Percentiles rank a stretch among this genome's conserved stretches.
Evolutionary conservation across 345 rosid species (phyloP).

Genomic region (Dipteronia dyeriana): DNA sequence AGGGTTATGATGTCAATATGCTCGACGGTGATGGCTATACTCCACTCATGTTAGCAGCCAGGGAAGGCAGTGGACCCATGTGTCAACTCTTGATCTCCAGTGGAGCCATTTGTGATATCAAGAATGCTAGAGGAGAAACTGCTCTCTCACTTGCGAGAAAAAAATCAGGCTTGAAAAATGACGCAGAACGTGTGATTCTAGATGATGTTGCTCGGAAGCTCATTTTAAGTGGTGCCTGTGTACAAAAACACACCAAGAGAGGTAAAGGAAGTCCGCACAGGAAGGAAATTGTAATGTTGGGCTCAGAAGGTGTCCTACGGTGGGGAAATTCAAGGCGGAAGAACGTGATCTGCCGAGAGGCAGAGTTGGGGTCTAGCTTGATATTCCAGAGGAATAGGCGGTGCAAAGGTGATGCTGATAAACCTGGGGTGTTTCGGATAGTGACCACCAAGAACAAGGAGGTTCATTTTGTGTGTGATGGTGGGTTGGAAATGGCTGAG

Average conservation of each 20-base stretch:
- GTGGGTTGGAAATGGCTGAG: slow-evolving; percentile 79
- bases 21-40: slow-evolving; percentile 85
- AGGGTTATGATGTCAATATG: slow-evolving; percentile 71
- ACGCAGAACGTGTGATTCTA: slow-evolving; percentile 54
- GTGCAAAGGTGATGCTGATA: slow-evolving; percentile 40
- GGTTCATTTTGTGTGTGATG: slow-evolving; percentile 75
- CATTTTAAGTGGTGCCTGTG: slow-evolving; percentile 53
- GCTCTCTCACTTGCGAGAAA: slow-evolving; percentile 61
- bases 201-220: slow-evolving; percentile 70
- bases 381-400: slow-evolving; percentile 51
- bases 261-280: slow-evolving; percentile 74
- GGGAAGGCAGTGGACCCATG: slow-evolving; percentile 62
- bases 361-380: slow-evolving; percentile 59
- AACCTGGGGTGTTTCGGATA: slow-evolving; percentile 68
- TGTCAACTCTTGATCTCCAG: slow-evolving; percentile 63
- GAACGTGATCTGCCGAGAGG: slow-evolving; percentile 71
- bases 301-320: slow-evolving; percentile 49
- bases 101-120: slow-evolving; percentile 64
- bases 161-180: slow-evolving; percentile 26
- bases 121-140: slow-evolving; percentile 65
- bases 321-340: slow-evolving; percentile 82
- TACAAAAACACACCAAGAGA: slow-evolving; percentile 78
- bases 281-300: slow-evolving; percentile 63
- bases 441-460: slow-evolving; percentile 71
- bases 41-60: slow-evolving; percentile 93